Percentiles rank a stretch among this genome's conserved stretches.
phyloP scores from a whole-genome alignment of 2,329 filamentous ascomycete genomes.

The Fusarium guadeloupense region DNA sequence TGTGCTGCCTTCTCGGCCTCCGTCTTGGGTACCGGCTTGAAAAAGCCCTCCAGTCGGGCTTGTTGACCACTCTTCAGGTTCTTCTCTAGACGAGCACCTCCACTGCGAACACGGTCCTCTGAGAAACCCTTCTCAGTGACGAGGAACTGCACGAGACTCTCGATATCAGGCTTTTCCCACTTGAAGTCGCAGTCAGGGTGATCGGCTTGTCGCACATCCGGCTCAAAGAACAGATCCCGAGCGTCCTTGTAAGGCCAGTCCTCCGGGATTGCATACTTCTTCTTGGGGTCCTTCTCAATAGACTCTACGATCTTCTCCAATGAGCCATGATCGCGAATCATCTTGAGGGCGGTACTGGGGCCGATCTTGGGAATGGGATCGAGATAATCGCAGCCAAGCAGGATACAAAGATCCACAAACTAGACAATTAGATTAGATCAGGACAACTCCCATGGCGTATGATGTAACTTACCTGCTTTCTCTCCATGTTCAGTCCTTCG shows the following conservation, averaged over 20 bases:
- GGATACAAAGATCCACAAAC: constrained; percentile 98
- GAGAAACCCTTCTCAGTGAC: constrained; percentile 97
- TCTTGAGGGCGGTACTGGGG: constrained; percentile 87
- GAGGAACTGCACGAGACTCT: constrained; percentile 88
- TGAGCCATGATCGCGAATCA: constrained; percentile 90
- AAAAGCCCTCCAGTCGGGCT: constrained; percentile 92
- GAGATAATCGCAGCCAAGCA: constrained; percentile 97
- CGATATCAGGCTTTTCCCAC: constrained; percentile 93
- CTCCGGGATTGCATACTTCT: constrained; percentile 88
- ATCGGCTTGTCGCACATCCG: constrained; percentile 85
- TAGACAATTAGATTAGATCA: constrained; percentile 49
- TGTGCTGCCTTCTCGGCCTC: constrained; percentile 83
- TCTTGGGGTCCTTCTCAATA: constrained; percentile 78
- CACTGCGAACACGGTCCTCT: constrained; percentile 88
- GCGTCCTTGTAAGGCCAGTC: constrained; percentile 97
- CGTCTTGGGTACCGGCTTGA: constrained; percentile 90
- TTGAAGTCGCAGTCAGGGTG: constrained; percentile 94
- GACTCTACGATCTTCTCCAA: constrained; percentile 87
- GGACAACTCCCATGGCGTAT: not conserved
- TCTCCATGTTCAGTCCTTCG: constrained; percentile 87
- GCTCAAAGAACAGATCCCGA: constrained; percentile 88
- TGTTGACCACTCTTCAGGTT: constrained; percentile 92
- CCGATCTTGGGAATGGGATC: constrained; percentile 96
- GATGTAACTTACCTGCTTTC: constrained; percentile 70
- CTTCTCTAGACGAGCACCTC: constrained; percentile 82